phyloP scores from a whole-genome alignment of 2,329 filamentous ascomycete species.

The Kalaharituber pfeilii region DNA sequence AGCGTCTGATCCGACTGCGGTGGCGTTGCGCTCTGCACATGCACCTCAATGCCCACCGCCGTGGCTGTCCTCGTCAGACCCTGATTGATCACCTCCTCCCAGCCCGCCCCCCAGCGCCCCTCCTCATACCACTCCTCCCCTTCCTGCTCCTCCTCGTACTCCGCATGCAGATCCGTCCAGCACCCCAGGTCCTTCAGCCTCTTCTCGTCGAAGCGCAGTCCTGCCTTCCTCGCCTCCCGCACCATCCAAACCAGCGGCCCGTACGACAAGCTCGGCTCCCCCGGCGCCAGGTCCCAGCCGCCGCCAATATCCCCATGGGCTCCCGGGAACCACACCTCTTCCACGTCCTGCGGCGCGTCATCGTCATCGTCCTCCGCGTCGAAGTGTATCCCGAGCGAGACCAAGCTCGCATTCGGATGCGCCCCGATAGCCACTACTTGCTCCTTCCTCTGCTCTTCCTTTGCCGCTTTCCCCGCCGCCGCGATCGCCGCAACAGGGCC shows the following conservation, averaged over 20 bases:
- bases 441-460: not conserved
- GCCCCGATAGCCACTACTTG: not conserved
- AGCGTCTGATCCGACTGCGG: too few species aligned
- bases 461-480: not conserved
- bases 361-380: conserved; percentile 24
- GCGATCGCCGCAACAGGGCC: not conserved
- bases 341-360: conserved; percentile 45
- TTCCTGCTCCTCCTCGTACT: not conserved
- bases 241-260: conserved; percentile 56
- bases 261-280: conserved; percentile 47
- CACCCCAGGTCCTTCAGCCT: conserved; percentile 53
- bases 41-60: too few species aligned
- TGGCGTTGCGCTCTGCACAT: too few species aligned
- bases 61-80: too few species aligned
- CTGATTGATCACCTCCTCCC: too few species aligned
- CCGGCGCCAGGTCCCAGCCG: conserved; percentile 45
- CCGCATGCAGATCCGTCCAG: conserved; percentile 30
- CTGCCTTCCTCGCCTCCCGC: conserved; percentile 44
- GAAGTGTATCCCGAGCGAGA: conserved; percentile 8
- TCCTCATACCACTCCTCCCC: not conserved
- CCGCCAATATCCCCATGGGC: conserved; percentile 65
- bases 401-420: conserved; percentile 5
- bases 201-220: conserved; percentile 50
- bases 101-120: too few species aligned
- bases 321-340: conserved; percentile 67